phyloP scores from a whole-genome alignment of 768 basidiomycete genomes.

The Botryobasidium botryosum region DNA sequence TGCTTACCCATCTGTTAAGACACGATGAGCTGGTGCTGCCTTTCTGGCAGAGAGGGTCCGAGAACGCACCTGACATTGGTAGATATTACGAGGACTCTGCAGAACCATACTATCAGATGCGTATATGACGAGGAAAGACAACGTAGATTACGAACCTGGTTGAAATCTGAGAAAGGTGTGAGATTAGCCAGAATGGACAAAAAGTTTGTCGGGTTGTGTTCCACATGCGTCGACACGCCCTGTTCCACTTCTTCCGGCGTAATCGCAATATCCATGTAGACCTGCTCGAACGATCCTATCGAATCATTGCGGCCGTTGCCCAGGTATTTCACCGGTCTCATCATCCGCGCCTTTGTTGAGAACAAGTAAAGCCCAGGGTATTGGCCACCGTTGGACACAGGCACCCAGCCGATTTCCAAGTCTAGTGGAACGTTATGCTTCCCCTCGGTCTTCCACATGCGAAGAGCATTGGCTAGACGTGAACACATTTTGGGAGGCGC shows the following conservation, averaged over 20 bases:
- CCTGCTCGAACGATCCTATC: conserved; percentile 94
- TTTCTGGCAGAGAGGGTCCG: neutral
- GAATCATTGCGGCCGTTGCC: conserved; percentile 75
- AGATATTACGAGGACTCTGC: conserved; percentile 79
- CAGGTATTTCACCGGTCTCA: conserved; percentile 91
- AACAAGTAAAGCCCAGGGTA: conserved; percentile 95
- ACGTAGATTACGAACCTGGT: conserved; percentile 64
- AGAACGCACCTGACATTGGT: conserved; percentile 66
- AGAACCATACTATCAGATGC: conserved; percentile 6
- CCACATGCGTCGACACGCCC: conserved; percentile 75
- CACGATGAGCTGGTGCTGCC: neutral
- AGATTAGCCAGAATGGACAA: conserved; percentile 92
- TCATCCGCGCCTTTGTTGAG: conserved; percentile 76
- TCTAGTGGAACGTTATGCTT: conserved; percentile 71
- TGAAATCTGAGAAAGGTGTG: conserved; percentile 98
- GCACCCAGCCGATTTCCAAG: conserved; percentile 86
- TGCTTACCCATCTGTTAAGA: conserved; percentile 92
- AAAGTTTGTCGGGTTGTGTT: conserved; percentile 89
- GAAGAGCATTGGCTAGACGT: conserved; percentile 67
- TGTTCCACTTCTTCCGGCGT: conserved; percentile 66
- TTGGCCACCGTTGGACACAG: conserved; percentile 79
- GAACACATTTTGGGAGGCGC: conserved; percentile 55
- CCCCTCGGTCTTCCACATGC: conserved; percentile 90
- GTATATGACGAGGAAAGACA: conserved; percentile 11
- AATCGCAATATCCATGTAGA: conserved; percentile 96